phyloP scores from a whole-genome alignment of 345 rosid species.

The Aquilaria sinensis region DNA sequence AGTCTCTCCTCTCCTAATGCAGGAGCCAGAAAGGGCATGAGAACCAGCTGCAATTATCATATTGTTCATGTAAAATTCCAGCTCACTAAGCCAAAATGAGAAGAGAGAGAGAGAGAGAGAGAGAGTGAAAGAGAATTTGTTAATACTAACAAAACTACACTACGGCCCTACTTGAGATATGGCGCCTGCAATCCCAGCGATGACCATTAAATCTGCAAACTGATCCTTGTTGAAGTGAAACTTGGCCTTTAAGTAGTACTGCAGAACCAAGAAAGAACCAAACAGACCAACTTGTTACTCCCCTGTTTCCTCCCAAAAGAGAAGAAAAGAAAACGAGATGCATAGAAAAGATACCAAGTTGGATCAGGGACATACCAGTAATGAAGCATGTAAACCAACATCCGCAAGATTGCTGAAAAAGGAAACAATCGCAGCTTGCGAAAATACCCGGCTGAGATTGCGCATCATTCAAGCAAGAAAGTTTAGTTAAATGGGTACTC shows the following conservation, averaged over 20 bases:
- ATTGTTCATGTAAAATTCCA: too few species aligned
- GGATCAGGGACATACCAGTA: slow-evolving; percentile 42
- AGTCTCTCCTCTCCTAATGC: slow-evolving; percentile 64
- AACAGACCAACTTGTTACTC: slow-evolving; percentile 5
- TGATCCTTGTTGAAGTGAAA: slow-evolving; percentile 86
- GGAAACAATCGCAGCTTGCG: slow-evolving; percentile 69
- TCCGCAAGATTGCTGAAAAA: slow-evolving; percentile 70
- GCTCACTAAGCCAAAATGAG: slow-evolving; percentile 3
- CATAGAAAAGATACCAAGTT: neutral
- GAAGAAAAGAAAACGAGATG: neutral
- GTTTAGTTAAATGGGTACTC: neutral
- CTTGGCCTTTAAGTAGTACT: slow-evolving; percentile 87
- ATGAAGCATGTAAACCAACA: slow-evolving; percentile 65
- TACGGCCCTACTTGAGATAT: slow-evolving; percentile 62
- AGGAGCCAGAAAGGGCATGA: slow-evolving; percentile 80
- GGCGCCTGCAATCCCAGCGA: slow-evolving; percentile 69
- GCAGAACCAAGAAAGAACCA: slow-evolving; percentile 9
- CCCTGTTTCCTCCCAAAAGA: neutral
- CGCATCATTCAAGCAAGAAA: neutral
- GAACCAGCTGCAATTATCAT: slow-evolving; percentile 42
- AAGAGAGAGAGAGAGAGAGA: slow-evolving; percentile 3
- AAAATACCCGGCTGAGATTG: slow-evolving; percentile 53
- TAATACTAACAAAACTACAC: neutral
- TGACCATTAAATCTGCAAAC: slow-evolving; percentile 87
- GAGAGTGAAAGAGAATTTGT: neutral